Percentiles rank a stretch among this genome's conserved stretches.
These are phyloP conservation scores for Apiospora kogelbergensis DNA, from an alignment of 2,329 filamentous ascomycete species.

Conservation along the genomic window DNA sequence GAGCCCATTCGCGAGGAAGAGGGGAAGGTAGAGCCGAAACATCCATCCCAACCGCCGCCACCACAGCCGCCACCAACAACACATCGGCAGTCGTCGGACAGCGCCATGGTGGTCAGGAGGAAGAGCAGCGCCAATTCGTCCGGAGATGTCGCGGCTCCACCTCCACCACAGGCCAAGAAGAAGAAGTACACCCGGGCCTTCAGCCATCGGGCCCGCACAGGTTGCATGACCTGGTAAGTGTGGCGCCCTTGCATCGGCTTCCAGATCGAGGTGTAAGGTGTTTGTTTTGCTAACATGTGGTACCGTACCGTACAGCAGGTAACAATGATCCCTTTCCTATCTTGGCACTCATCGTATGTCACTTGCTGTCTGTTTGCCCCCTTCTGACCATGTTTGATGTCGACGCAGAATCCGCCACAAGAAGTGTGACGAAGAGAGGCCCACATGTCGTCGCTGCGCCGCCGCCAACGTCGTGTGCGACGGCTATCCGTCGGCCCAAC, in stretches of 20 bases:
- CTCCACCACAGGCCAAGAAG: not conserved
- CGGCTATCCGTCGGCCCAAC: not conserved
- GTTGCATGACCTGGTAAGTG: slow-evolving; percentile 4
- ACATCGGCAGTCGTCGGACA: too few relatives aligned
- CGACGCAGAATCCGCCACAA: not conserved
- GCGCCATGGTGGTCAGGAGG: not conserved
- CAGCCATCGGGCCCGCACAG: not conserved
- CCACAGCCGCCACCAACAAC: too few relatives aligned
- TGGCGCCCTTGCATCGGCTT: not conserved
- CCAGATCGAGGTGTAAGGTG: not conserved
- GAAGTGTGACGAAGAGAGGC: not conserved
- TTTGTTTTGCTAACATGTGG: not conserved
- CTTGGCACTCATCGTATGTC: not conserved
- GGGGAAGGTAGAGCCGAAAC: not conserved
- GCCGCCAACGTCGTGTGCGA: not conserved
- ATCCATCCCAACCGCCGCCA: not conserved
- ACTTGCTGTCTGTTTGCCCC: not conserved
- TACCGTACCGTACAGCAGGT: slow-evolving; percentile 2
- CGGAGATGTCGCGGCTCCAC: not conserved
- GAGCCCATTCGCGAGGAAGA: not conserved
- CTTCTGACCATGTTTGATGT: not conserved
- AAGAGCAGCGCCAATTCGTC: not conserved
- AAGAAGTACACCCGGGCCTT: not conserved
- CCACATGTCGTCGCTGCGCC: slow-evolving; percentile 2
- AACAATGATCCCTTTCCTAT: not conserved